Percentiles rank a stretch among this genome's conserved stretches.
phyloP scores from a whole-genome alignment of 768 basidiomycete species.

The Amanita rimosa region DNA sequence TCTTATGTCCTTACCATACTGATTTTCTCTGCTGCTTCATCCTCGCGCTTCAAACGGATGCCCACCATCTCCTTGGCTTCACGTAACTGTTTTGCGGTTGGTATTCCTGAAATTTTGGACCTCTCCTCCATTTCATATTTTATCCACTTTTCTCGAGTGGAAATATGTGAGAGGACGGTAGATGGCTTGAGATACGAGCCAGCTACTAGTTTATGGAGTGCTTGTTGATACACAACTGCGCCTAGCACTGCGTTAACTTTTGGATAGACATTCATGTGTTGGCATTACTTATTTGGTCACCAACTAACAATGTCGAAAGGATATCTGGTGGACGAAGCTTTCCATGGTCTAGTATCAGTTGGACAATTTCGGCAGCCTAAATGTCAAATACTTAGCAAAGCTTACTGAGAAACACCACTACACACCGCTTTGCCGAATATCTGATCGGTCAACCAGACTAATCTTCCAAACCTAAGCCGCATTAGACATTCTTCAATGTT shows the following conservation, averaged over 20 bases:
- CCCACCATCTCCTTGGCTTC: slow-evolving; percentile 59
- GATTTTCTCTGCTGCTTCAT: slow-evolving; percentile 62
- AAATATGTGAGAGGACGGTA: slow-evolving; percentile 65
- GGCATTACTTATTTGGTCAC: slow-evolving; percentile 45
- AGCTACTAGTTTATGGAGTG: slow-evolving; percentile 61
- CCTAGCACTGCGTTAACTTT: slow-evolving; percentile 10
- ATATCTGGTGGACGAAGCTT: slow-evolving; percentile 75
- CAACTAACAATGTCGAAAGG: slow-evolving; percentile 34
- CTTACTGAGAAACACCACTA: slow-evolving; percentile 3
- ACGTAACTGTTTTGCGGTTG: slow-evolving; percentile 69
- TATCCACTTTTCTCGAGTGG: slow-evolving; percentile 71
- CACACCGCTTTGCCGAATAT: slow-evolving; percentile 58
- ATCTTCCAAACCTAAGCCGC: slow-evolving; percentile 75
- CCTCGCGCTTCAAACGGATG: slow-evolving; percentile 53
- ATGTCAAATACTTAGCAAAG: not conserved
- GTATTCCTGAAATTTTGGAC: slow-evolving; percentile 61
- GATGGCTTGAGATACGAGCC: slow-evolving; percentile 71
- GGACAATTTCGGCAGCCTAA: slow-evolving; percentile 69
- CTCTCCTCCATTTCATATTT: slow-evolving; percentile 75
- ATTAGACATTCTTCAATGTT: slow-evolving; percentile 76
- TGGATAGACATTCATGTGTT: not conserved
- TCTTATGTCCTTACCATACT: slow-evolving; percentile 42
- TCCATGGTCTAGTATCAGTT: slow-evolving; percentile 72
- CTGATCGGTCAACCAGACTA: slow-evolving; percentile 62
- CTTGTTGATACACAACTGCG: slow-evolving; percentile 40